phyloP scores from a whole-genome alignment of 495 filamentous ascomycete genomes.

The Aspergillus conjunctus region DNA sequence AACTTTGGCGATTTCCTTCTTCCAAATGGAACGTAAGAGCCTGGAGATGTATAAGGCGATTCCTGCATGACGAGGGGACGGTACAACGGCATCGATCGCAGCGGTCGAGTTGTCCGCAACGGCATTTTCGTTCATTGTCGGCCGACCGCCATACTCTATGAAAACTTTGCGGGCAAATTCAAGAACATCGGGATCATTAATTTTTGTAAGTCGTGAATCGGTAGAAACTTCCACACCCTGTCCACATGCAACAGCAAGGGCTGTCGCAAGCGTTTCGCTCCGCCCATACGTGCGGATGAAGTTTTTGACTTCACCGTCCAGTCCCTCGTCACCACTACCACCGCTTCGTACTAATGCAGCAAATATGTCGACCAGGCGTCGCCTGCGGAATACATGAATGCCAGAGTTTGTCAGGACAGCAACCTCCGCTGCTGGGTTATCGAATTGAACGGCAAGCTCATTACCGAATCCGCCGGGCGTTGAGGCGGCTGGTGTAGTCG shows the following conservation, averaged over 20 bases:
- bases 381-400: slow-evolving; percentile 78
- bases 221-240: slow-evolving; percentile 78
- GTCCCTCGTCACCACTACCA: slow-evolving; percentile 71
- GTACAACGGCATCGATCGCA: slow-evolving; percentile 75
- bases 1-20: slow-evolving; percentile 59
- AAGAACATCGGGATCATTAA: slow-evolving; percentile 79
- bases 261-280: slow-evolving; percentile 82
- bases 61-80: slow-evolving; percentile 87
- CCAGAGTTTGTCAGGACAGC: slow-evolving; percentile 90
- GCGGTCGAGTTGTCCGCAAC: slow-evolving; percentile 61
- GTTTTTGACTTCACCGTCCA: slow-evolving; percentile 75
- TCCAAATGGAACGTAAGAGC: slow-evolving; percentile 86
- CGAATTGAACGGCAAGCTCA: slow-evolving; percentile 91
- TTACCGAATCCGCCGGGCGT: slow-evolving; percentile 87
- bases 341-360: slow-evolving; percentile 72
- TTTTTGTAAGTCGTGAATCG: slow-evolving; percentile 65
- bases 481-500: slow-evolving; percentile 65
- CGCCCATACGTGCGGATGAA: slow-evolving; percentile 84
- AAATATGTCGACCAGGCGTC: slow-evolving; percentile 90
- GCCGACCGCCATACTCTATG: slow-evolving; percentile 85
- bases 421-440: slow-evolving; percentile 75
- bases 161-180: slow-evolving; percentile 84
- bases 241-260: slow-evolving; percentile 94
- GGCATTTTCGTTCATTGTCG: slow-evolving; percentile 71
- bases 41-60: slow-evolving; percentile 84